Conservation (phyloP, 768 basidiomycete genomes). For the Boletus sp. region DNA sequence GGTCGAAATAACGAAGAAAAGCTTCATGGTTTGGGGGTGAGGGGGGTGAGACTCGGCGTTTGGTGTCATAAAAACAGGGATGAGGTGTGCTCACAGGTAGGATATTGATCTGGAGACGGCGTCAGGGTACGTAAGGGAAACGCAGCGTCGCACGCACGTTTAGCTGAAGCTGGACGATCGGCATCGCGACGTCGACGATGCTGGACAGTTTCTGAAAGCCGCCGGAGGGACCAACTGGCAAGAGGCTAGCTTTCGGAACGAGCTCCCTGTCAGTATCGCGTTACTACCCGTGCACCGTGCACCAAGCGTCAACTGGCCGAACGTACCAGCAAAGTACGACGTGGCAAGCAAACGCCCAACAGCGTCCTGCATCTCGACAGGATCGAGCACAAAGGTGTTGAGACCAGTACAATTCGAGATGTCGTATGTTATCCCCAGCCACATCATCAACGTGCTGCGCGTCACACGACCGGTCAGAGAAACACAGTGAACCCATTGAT, state of each 20-base stretch:
- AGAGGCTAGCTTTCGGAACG: not conserved
- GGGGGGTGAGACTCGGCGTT: not conserved
- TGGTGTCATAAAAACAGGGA: not conserved
- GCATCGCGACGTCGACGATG: not conserved
- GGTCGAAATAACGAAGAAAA: not conserved
- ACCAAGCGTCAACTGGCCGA: not conserved
- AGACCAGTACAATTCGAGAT: not conserved
- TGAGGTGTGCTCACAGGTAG: not conserved
- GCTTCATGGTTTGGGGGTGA: not conserved
- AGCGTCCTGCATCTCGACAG: not conserved
- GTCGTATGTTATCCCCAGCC: not conserved
- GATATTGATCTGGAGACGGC: not conserved
- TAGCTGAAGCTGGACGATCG: not conserved
- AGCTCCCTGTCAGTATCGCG: not conserved
- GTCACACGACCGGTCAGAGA: not conserved
- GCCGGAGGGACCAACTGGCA: not conserved
- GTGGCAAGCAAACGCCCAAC: not conserved
- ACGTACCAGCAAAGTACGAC: not conserved
- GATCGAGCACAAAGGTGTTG: not conserved
- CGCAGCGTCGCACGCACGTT: not conserved
- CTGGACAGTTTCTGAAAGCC: not conserved
- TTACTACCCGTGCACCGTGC: no score
- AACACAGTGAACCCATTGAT: not conserved
- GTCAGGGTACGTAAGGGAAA: not conserved
- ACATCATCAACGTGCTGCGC: not conserved